These are phyloP conservation scores for Venturia aucupariae DNA, from an alignment of 2,329 filamentous ascomycete species.

Conservation along the genomic window DNA sequence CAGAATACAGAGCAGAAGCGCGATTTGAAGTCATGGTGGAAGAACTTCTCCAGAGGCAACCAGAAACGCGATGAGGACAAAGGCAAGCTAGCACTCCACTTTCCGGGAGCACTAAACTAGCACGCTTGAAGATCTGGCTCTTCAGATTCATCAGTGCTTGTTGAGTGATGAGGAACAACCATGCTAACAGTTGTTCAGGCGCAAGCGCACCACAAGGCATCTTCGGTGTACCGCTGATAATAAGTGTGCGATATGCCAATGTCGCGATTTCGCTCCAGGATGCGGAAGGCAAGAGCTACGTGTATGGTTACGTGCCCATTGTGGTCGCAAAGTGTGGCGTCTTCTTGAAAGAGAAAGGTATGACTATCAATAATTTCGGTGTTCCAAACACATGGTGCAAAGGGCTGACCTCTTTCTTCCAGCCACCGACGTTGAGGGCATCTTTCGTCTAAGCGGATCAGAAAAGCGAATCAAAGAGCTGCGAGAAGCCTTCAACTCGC, in stretches of 20 bases:
- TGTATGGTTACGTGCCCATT: constrained; percentile 97
- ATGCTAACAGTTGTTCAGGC: constrained; percentile 6
- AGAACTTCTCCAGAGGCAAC: constrained; percentile 69
- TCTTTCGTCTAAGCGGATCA: constrained; percentile 90
- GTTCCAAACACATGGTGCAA: background rate
- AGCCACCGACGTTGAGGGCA: constrained; percentile 94
- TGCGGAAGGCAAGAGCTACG: constrained; percentile 86
- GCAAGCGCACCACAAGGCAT: constrained; percentile 53
- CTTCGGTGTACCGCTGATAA: constrained; percentile 85
- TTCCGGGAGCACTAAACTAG: constrained; percentile 1
- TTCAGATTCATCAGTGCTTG: background rate
- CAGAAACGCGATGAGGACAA: constrained; percentile 54
- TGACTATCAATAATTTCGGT: constrained; percentile 22
- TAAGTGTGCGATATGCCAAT: constrained; percentile 95
- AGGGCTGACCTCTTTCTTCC: constrained; percentile 2
- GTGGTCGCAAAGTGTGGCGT: constrained; percentile 98
- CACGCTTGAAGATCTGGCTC: background rate
- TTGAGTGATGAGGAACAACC: background rate
- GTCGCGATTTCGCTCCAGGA: constrained; percentile 95
- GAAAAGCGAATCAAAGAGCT: constrained; percentile 98
- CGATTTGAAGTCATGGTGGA: constrained; percentile 95
- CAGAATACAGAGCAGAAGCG: constrained; percentile 3
- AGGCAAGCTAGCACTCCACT: constrained; percentile 36
- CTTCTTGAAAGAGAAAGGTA: constrained; percentile 96
- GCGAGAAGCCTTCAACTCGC: constrained; percentile 84